phyloP scores from a whole-genome alignment of 345 rosid species.

The Psidium guajava region DNA sequence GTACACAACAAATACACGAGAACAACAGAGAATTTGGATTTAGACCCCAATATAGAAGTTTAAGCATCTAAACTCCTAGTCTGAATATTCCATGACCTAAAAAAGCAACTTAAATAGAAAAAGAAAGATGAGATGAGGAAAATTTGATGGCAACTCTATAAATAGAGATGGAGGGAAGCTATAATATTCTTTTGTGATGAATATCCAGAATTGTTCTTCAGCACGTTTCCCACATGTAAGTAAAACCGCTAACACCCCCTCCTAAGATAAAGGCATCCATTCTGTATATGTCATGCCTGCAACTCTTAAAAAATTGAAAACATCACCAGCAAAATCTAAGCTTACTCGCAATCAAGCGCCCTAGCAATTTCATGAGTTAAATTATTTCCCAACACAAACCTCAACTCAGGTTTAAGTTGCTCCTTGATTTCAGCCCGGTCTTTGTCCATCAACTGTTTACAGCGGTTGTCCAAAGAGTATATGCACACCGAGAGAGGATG shows the following conservation, averaged over 20 bases:
- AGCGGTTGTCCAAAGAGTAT: slow-evolving; percentile 49
- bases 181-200: not conserved
- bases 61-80: not conserved
- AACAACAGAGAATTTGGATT: not conserved
- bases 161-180: not conserved
- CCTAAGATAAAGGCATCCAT: not conserved
- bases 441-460: slow-evolving; percentile 33
- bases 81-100: not conserved
- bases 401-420: slow-evolving; percentile 50
- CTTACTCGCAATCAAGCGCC: not conserved
- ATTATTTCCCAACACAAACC: slow-evolving; percentile 40
- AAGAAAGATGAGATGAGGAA: not conserved
- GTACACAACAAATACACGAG: not conserved
- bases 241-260: not conserved
- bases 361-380: not conserved
- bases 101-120: not conserved
- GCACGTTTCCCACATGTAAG: not conserved
- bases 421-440: slow-evolving; percentile 39
- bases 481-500: slow-evolving; percentile 71
- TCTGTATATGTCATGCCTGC: not conserved
- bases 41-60: not conserved
- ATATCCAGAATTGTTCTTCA: not conserved
- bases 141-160: not conserved
- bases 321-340: not conserved
- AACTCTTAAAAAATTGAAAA: not conserved